Evolutionary conservation across 2,329 filamentous ascomycete species (phyloP), one percentile per base, ranked within the genome.

Genomic region (Botrytis cinerea): DNA sequence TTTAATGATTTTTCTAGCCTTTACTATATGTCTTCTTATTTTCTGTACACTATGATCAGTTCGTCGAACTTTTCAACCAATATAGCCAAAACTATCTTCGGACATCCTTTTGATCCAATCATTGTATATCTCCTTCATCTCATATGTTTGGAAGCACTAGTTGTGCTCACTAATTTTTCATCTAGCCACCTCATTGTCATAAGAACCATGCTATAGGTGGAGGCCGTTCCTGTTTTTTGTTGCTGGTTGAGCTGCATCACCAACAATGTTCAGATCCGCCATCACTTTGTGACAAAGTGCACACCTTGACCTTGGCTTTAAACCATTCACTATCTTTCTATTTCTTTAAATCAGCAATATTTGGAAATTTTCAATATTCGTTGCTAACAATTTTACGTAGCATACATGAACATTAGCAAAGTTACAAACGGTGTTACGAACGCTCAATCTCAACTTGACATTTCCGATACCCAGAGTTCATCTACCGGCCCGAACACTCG

Each of bases 401-500:
- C 48, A 25, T 69, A 69, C 16, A 57, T 57, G 10, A 69, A 9
- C 48, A 69, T 69, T 10, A 69, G 66, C n/a, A 38, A 43, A 57
- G 35, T 5, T 32, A 8, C 25, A 69, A 57, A 20, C 25, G 48
- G 51, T 32, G n/a, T 32, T 48, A 7, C 38, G 9, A 57, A 69
- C 9, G 48, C 9, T 32, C n/a, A 43, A 25, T 32, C 35, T 10
- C 48, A 69, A 43, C 6, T 12, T 18, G 22, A 25, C 43, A 40
- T 57, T 45, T 3, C 18, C 14, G 35, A 14, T 28, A 7, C 35
- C 22, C 9, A 45, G 48, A 35, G 66, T 6, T 8, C n/a, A 43
- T 20, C 18, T 57, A n/a, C 9, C 8, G 16, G 48, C 22, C 48
- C 38, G 9, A 57, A 57, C 12, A 32, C n/a, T 32, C n/a, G 38